Evolutionary conservation across 257 asterid genomes (phyloP).

Genomic region (Marsdenia floribunda): DNA sequence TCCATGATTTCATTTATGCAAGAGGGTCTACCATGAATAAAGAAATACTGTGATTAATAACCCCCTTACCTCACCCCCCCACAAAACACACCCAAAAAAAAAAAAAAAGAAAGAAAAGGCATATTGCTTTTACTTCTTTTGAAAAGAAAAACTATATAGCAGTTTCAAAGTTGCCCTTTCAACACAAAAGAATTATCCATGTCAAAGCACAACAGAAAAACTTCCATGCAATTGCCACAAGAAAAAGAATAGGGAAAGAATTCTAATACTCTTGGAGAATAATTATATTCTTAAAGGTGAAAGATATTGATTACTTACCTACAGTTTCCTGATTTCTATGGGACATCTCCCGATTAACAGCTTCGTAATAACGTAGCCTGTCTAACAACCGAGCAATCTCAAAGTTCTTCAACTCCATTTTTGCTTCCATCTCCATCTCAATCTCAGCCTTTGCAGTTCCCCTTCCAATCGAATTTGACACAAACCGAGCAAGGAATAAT

Average conservation of each 20-base stretch:
- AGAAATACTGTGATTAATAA: not conserved
- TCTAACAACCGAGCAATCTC: slow-evolving; percentile 87
- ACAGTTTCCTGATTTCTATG: slow-evolving; percentile 93
- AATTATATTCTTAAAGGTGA: not conserved
- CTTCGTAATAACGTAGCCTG: slow-evolving; percentile 78
- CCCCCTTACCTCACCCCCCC: no score
- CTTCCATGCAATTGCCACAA: no score
- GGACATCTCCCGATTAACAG: slow-evolving; percentile 96
- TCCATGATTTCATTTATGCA: not conserved
- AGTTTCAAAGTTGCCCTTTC: not conserved
- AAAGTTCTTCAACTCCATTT: slow-evolving; percentile 57
- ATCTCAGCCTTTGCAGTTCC: slow-evolving; percentile 87
- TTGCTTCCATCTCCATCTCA: slow-evolving; percentile 83
- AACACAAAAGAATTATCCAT: not conserved
- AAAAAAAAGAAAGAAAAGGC: not conserved
- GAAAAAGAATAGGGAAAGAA: not conserved
- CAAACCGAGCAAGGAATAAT: slow-evolving; percentile 55
- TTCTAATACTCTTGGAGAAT: not conserved
- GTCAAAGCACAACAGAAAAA: not conserved
- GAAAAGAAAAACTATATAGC: not conserved
- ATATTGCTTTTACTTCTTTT: not conserved
- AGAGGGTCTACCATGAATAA: not conserved
- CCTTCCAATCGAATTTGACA: slow-evolving; percentile 77
- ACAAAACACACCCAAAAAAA: no score
- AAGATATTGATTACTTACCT: slow-evolving; percentile 46